These are phyloP conservation scores for Haberlea rhodopensis DNA, from an alignment of 257 asterid genomes.

Conservation along the genomic window DNA sequence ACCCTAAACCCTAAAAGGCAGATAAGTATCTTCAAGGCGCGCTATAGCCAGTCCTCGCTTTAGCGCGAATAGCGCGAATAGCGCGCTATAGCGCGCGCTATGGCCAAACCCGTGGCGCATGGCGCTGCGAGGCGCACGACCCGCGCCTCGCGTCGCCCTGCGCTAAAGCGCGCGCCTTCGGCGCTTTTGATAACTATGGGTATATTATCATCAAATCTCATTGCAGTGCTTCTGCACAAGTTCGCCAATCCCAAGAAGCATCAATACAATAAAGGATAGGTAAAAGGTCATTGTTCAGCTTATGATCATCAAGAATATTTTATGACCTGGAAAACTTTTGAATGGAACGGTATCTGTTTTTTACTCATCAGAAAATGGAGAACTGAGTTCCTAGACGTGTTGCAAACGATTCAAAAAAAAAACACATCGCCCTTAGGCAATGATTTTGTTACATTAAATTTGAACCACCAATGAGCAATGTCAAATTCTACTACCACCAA, in stretches of 20 bases:
- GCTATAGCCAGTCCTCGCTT: too few species aligned
- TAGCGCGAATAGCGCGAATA: too few species aligned
- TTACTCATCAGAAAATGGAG: constrained; percentile 6
- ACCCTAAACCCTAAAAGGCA: too few species aligned
- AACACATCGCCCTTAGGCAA: background rate
- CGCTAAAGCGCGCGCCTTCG: too few species aligned
- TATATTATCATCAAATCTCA: constrained; percentile 3
- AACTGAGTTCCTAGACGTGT: constrained; percentile 8
- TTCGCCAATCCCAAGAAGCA: constrained; percentile 10
- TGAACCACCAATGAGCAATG: constrained; percentile 23
- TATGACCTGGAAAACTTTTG: constrained; percentile 1
- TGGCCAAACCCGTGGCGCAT: too few species aligned
- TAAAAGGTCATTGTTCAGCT: constrained; percentile 1
- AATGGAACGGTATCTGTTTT: background rate
- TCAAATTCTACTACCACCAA: constrained; percentile 12
- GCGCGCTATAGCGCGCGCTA: too few species aligned
- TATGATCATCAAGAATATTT: constrained; percentile 10
- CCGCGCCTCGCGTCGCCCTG: too few species aligned
- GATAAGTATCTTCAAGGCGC: too few species aligned
- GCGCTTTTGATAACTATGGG: too few species aligned
- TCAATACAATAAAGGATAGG: background rate
- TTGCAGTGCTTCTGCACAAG: constrained; percentile 11
- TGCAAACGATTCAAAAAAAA: constrained; percentile 3
- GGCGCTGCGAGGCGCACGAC: too few species aligned
- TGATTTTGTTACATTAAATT: constrained; percentile 17